Evolutionary conservation across 768 basidiomycete species (phyloP).

Genomic region (Leccinum fibrillosum): DNA sequence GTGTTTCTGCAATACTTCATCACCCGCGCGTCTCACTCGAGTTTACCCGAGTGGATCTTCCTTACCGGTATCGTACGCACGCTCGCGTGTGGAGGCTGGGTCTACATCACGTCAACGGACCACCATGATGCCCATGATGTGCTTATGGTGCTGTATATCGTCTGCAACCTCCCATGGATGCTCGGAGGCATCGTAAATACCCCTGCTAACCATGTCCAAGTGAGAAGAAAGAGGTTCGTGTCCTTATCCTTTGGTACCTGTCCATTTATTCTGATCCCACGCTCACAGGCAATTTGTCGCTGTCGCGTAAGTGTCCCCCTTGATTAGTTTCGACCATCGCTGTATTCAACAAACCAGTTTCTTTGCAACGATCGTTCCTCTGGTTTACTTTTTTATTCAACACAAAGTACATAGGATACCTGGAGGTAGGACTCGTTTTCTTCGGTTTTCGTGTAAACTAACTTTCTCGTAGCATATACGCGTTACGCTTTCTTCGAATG

Average conservation of each 20-base stretch:
- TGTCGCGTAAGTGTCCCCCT: slow-evolving; percentile 34
- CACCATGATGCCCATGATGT: slow-evolving; percentile 83
- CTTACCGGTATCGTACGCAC: slow-evolving; percentile 68
- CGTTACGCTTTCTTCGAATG: slow-evolving; percentile 86
- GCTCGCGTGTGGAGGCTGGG: slow-evolving; percentile 86
- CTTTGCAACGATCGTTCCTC: slow-evolving; percentile 63
- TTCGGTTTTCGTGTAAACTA: not conserved
- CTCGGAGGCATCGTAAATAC: slow-evolving; percentile 60
- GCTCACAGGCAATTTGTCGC: slow-evolving; percentile 50
- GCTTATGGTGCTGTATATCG: slow-evolving; percentile 84
- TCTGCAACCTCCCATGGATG: slow-evolving; percentile 91
- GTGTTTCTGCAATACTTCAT: slow-evolving; percentile 63
- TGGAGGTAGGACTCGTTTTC: slow-evolving; percentile 53
- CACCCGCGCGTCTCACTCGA: slow-evolving; percentile 41
- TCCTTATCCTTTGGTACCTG: not conserved
- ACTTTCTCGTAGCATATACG: slow-evolving; percentile 64
- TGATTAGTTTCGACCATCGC: not conserved
- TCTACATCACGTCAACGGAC: slow-evolving; percentile 83
- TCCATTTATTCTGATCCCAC: not conserved
- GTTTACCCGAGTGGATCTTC: slow-evolving; percentile 51
- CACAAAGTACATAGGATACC: slow-evolving; percentile 79
- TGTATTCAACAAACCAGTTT: slow-evolving; percentile 47
- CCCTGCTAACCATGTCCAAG: slow-evolving; percentile 34
- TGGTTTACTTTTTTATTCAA: slow-evolving; percentile 82
- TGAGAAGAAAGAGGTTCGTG: slow-evolving; percentile 53